These are phyloP conservation scores for Yamadazyma trypodendri DNA, from an alignment of 1,139 yeast genomes.

Conservation along the genomic window DNA sequence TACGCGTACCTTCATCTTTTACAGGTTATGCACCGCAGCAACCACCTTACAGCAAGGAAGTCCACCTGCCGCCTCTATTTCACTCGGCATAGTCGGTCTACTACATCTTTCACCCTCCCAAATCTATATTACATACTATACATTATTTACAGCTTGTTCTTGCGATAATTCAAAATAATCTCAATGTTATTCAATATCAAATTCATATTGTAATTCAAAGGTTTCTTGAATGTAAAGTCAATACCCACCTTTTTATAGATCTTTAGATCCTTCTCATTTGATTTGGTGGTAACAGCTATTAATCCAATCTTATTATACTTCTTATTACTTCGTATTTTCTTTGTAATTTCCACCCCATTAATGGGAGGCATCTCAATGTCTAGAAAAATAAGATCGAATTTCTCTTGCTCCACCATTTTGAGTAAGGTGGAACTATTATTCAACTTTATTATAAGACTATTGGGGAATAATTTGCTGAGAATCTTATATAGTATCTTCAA, in stretches of 20 bases:
- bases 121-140: slow-evolving; percentile 4
- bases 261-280: slow-evolving; percentile 26
- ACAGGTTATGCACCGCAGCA: too few species aligned
- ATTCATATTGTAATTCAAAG: slow-evolving; percentile 28
- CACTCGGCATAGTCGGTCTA: too few species aligned
- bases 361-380: slow-evolving; percentile 50
- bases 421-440: slow-evolving; percentile 35
- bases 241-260: slow-evolving; percentile 35
- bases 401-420: slow-evolving; percentile 17
- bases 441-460: slow-evolving; percentile 26
- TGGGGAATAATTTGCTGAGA: slow-evolving; percentile 36
- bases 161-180: slow-evolving; percentile 16
- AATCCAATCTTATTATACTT: slow-evolving; percentile 27
- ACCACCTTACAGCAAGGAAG: too few species aligned
- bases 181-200: slow-evolving; percentile 18
- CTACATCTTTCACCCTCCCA: background rate
- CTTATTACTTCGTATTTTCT: slow-evolving; percentile 22
- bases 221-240: slow-evolving; percentile 44
- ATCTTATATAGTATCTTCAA: slow-evolving; percentile 37
- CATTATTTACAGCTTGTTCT: slow-evolving; percentile 11
- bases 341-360: slow-evolving; percentile 43
- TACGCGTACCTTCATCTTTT: too few species aligned
- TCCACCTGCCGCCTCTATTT: too few species aligned
- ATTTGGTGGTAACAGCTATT: slow-evolving; percentile 45
- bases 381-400: slow-evolving; percentile 37